phyloP scores from a whole-genome alignment of 176 grass and related monocot species.

The Lolium perenne region DNA sequence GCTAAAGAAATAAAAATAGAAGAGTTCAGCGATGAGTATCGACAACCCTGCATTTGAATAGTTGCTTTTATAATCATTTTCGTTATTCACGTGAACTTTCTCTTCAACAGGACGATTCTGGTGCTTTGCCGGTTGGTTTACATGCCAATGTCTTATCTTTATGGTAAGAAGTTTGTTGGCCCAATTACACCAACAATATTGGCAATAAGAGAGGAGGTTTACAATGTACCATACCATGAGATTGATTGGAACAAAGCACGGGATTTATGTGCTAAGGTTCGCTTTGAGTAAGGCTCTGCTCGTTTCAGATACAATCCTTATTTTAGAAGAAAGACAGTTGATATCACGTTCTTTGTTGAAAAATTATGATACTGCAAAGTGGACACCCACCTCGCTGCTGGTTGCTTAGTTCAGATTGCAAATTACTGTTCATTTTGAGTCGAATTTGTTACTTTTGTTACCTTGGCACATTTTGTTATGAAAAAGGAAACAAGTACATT shows the following conservation, averaged over 20 bases:
- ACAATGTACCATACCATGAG: conserved; percentile 47
- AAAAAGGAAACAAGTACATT: neutral
- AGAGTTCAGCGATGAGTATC: neutral
- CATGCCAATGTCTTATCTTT: conserved; percentile 82
- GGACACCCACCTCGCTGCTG: neutral
- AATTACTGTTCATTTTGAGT: neutral
- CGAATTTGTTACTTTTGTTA: neutral
- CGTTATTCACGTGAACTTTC: neutral
- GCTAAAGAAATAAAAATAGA: neutral
- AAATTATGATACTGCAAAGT: neutral
- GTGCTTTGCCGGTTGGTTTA: conserved; percentile 66
- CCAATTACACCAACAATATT: conserved; percentile 64
- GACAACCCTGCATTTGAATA: neutral
- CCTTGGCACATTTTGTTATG: neutral
- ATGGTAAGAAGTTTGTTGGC: conserved; percentile 67
- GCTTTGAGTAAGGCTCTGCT: neutral
- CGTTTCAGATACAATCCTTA: neutral
- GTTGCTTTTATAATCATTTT: neutral
- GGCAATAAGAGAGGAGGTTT: conserved; percentile 74
- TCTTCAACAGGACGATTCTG: conserved; percentile 59
- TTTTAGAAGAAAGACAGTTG: neutral
- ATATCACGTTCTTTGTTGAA: neutral
- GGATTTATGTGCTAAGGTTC: conserved; percentile 72
- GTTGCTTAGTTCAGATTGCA: neutral
- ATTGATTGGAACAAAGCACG: conserved; percentile 70